Base-by-base conservation (phyloP, 495 filamentous ascomycete species). In the Aspergillus conjunctus region DNA sequence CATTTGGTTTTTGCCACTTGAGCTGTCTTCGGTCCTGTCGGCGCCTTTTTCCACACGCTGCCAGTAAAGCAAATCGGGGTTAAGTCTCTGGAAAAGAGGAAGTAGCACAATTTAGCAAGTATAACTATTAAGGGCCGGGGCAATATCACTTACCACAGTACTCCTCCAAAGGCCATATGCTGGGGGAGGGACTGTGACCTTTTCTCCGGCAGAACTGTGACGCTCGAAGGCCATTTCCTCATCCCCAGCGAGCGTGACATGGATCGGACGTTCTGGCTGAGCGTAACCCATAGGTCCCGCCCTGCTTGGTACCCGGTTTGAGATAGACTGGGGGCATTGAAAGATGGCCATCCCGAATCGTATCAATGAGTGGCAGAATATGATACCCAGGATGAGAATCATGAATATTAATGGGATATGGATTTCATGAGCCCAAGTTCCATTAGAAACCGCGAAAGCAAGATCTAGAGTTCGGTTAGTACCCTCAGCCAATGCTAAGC, bases 81-180 rank as follows among this genome's bases (percentile, higher is more conserved):
- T 87, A 34, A 91, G 87, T 45, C 91, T 82, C 86, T 89, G 64
- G 45, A 59, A 32, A 15, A 34, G 32, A 8, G 56, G 26, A 22
- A 60, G 26, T 67, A 62, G 39, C 57, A 46, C 15, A n/a, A 18
- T 1, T 43, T 52, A 46, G 14, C 6, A 15, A 21, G 22, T 15
- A 39, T 7, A 7, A 30, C 8, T 37, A 15, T 37, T 5, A 5
- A 26, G 26, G 5, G 26, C 2, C 5, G 26, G 26, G 26, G 26
- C 5, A 26, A 26, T 12, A 17, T 26, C 51, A 86, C 87, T 71
- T 84, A 92, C 89, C 75, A 94, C 89, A 70, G 87, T 91, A 71
- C 85, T 83, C 59, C 90, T 78, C 91, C 91, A 96, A 10, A 90
- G 69, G 2, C 91, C 92, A 73, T 96, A 96, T n/a, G 91, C 91